Base-by-base conservation (phyloP, 1,139 yeast species). In the Saccharomycopsis hybrid region DNA sequence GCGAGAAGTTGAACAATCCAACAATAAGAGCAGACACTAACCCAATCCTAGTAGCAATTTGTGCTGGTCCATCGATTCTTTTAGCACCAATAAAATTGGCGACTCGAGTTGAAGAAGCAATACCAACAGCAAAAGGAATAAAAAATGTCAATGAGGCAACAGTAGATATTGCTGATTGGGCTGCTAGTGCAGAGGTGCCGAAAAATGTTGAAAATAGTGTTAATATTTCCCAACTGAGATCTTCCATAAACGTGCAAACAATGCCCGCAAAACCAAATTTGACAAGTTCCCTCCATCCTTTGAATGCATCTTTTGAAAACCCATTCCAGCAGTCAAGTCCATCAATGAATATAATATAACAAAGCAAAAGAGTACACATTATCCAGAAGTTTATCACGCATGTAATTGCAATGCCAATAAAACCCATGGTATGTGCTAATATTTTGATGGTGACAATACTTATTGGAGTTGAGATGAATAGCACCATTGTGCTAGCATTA, bases 51-150 rank as follows among this genome's bases (percentile, higher is more conserved):
- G 89, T 76, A 1, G 96, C 82, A 3, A 76, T 68, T 53, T 77
- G 74, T 2, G 96, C 96, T 45, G 75, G 70, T 0, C 68, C 66
- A 30, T 68, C 69, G 2, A 79, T 67, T 58, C 86, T 80, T 47
- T 76, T 80, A 0, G 92, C 94, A 3, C 97, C 97, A 51, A 89
- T 77, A 59, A 84, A 87, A 62, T 84, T 87, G 41, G 96, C 96
- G 46, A 88, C 82, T 65, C 97, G 73, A 0, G 96, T 88, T 0
- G 95, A 82, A 0, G 90, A 74, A 0, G 95, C 95, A 46, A 88
- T 88, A 41, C 95, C 83, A 3, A 87, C 78, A 0, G 96, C 92
- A 71, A 89, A 89, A 11, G 96, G 96, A 11, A 86, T 74, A 84
- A 87, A 89, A 60, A 85, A 89, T 1, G 88, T 70, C 49, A 89